These are phyloP conservation scores for Aquilaria malaccensis DNA, from an alignment of 345 rosid genomes.

Conservation along the genomic window DNA sequence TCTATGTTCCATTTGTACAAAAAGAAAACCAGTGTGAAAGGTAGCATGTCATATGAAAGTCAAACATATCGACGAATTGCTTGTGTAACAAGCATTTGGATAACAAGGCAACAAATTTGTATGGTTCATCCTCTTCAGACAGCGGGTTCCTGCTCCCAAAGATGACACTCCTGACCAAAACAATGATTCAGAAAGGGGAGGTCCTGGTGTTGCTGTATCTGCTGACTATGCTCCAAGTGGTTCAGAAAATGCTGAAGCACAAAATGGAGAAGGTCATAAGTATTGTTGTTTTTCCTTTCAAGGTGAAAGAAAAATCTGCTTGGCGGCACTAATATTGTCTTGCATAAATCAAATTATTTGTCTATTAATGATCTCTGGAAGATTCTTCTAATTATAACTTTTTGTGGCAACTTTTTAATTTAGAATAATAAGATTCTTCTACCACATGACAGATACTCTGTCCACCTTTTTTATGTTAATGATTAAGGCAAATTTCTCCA, in stretches of 20 bases:
- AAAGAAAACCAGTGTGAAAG: slow-evolving; percentile 15
- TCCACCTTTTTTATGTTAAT: too few species aligned
- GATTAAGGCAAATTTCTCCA: too few species aligned
- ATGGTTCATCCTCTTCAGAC: slow-evolving; percentile 35
- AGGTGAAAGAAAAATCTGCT: not conserved
- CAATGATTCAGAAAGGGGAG: slow-evolving; percentile 27
- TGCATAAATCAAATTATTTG: too few species aligned
- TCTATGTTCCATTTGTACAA: not conserved
- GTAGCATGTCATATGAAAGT: slow-evolving; percentile 14
- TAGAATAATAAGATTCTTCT: too few species aligned
- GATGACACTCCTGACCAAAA: slow-evolving; percentile 30
- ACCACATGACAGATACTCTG: too few species aligned
- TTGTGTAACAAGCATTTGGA: not conserved
- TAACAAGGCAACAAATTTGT: not conserved
- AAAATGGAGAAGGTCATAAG: slow-evolving; percentile 9
- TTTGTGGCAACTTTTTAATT: too few species aligned
- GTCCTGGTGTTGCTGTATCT: slow-evolving; percentile 38
- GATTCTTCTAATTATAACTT: too few species aligned
- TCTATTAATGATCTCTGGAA: not conserved
- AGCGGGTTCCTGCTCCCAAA: slow-evolving; percentile 74
- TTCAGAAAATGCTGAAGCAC: slow-evolving; percentile 24
- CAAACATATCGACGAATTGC: not conserved
- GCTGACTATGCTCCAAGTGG: slow-evolving; percentile 45
- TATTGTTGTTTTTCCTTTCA: too few species aligned
- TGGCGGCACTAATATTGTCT: not conserved